phyloP scores from a whole-genome alignment of 2,329 filamentous ascomycete species.

The Calonectria hongkongensis region DNA sequence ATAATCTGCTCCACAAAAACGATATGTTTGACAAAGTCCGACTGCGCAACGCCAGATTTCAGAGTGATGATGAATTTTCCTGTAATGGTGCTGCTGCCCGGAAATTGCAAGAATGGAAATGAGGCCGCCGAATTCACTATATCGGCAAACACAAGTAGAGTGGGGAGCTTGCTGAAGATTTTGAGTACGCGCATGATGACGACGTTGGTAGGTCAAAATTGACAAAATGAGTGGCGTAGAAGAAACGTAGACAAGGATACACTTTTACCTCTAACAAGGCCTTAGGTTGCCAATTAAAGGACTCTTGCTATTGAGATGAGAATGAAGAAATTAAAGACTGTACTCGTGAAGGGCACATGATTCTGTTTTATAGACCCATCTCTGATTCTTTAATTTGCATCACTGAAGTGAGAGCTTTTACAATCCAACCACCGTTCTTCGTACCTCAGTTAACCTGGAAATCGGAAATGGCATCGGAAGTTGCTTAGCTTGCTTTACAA shows the following conservation, averaged over 20 bases:
- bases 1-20: background rate
- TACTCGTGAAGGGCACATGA: background rate
- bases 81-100: background rate
- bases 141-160: background rate
- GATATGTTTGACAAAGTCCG: background rate
- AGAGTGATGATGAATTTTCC: conserved; percentile 18
- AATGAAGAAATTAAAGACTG: background rate
- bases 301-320: background rate
- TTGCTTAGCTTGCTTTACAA: background rate
- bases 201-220: background rate
- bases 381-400: background rate
- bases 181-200: background rate
- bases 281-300: background rate
- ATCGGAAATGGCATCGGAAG: conserved; percentile 14
- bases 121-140: background rate
- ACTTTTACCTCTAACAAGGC: conserved; percentile 8
- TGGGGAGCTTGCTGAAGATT: background rate
- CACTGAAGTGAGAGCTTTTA: background rate
- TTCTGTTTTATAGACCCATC: conserved; percentile 1
- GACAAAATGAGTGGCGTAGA: background rate
- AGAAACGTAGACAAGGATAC: background rate
- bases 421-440: background rate
- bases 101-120: background rate
- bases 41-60: background rate
- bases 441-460: background rate